A percentile compares a stretch with the other conserved stretches of the same genome.
Evolutionary conservation across 352 stramenopile genomes (phyloP).

Genomic region (Globisporangium acanthophoron): DNA sequence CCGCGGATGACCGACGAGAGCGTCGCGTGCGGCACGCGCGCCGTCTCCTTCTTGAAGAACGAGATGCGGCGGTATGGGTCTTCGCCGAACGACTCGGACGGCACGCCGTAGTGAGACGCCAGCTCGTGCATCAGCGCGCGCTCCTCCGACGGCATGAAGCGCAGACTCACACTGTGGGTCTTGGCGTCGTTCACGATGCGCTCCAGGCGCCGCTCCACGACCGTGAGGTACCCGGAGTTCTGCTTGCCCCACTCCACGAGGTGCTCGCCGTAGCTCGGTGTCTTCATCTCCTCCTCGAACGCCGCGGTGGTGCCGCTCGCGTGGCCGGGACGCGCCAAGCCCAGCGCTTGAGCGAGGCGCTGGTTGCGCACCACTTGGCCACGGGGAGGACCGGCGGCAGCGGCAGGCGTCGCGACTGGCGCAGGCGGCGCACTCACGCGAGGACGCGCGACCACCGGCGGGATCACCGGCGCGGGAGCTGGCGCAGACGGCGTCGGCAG

Average conservation of each 20-base stretch:
- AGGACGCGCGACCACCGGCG: slow-evolving; percentile 37
- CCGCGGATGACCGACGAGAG: slow-evolving; percentile 50
- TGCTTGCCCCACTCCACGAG: slow-evolving; percentile 69
- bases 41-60: slow-evolving; percentile 65
- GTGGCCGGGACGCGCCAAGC: slow-evolving; percentile 35
- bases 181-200: slow-evolving; percentile 58
- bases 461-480: slow-evolving; percentile 27
- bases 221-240: slow-evolving; percentile 60
- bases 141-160: slow-evolving; percentile 68
- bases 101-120: slow-evolving; percentile 53
- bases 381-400: slow-evolving; percentile 25
- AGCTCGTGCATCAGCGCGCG: slow-evolving; percentile 71
- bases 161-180: slow-evolving; percentile 71
- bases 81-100: slow-evolving; percentile 74
- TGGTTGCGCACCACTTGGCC: slow-evolving; percentile 67
- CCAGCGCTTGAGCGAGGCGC: slow-evolving; percentile 54
- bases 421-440: slow-evolving; percentile 13
- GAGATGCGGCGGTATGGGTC: slow-evolving; percentile 63
- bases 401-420: slow-evolving; percentile 13
- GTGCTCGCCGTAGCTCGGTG: slow-evolving; percentile 49
- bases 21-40: slow-evolving; percentile 43
- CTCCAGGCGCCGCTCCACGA: slow-evolving; percentile 72
- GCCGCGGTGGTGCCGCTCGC: slow-evolving; percentile 29
- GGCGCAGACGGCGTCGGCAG: slow-evolving; percentile 40
- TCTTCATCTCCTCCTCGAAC: slow-evolving; percentile 78